Percentiles rank a stretch among this genome's conserved stretches.
phyloP scores from a whole-genome alignment of 2,329 filamentous ascomycete genomes.

The Hymenoscyphus scutula region DNA sequence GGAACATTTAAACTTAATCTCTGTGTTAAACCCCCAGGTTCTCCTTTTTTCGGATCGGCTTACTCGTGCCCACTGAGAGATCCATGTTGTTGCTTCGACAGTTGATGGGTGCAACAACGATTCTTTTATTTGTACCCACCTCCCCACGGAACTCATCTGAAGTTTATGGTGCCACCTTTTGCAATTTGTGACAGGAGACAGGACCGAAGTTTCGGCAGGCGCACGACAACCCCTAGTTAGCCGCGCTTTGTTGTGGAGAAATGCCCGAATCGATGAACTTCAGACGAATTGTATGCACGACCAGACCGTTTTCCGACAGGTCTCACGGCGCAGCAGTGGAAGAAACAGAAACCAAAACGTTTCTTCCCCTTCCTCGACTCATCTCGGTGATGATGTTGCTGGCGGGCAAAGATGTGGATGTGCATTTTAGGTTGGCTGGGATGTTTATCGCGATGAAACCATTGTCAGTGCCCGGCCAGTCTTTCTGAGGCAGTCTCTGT shows the following conservation, averaged over 20 bases:
- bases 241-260: too few species aligned
- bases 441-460: not conserved
- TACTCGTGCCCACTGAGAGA: not conserved
- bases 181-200: not conserved
- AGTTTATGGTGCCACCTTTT: not conserved
- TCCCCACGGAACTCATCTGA: not conserved
- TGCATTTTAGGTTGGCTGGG: not conserved
- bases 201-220: not conserved
- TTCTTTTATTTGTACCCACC: not conserved
- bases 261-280: too few species aligned
- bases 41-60: slow-evolving; percentile 1
- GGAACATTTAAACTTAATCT: not conserved
- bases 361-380: not conserved
- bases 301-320: too few species aligned
- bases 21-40: not conserved
- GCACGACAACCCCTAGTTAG: too few species aligned
- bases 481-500: not conserved
- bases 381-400: not conserved
- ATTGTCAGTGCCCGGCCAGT: not conserved
- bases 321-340: too few species aligned
- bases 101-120: not conserved
- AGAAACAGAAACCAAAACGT: not conserved
- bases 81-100: not conserved
- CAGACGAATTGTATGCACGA: too few species aligned
- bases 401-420: not conserved